Evolutionary conservation across 1,139 yeast species (phyloP).

Genomic region (Blastobotrys buckinghamii): DNA sequence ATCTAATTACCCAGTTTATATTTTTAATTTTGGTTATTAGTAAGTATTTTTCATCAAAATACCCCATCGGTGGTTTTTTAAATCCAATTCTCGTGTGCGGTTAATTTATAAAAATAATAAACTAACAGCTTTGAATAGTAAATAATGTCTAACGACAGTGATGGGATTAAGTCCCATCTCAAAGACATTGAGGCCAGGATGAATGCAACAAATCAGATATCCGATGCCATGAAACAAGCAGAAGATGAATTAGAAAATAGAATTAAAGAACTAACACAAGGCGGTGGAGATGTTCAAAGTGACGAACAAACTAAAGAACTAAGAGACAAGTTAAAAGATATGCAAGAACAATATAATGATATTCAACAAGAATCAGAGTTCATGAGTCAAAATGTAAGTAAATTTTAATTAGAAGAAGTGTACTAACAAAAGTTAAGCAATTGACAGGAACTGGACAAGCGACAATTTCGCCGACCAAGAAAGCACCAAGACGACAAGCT

Average conservation of each 20-base stretch:
- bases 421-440: background rate
- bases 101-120: too few species aligned
- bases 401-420: background rate
- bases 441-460: constrained; percentile 9
- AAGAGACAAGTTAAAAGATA: constrained; percentile 13
- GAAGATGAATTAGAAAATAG: constrained; percentile 16
- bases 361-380: constrained; percentile 12
- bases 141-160: constrained; percentile 4
- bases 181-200: constrained; percentile 17
- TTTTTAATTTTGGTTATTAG: too few species aligned
- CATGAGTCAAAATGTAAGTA: constrained; percentile 1
- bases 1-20: too few species aligned
- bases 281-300: constrained; percentile 4
- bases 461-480: constrained; percentile 13
- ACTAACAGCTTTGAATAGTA: background rate
- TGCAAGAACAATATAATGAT: constrained; percentile 19
- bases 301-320: constrained; percentile 9
- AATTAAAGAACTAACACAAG: constrained; percentile 1
- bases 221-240: constrained; percentile 16
- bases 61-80: too few species aligned
- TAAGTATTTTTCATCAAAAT: too few species aligned
- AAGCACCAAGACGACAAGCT: constrained; percentile 10
- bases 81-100: too few species aligned
- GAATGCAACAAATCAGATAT: constrained; percentile 16
- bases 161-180: constrained; percentile 15